Evolutionary conservation across 768 basidiomycete species (phyloP).

Genomic region (Leccinum uliginosum): DNA sequence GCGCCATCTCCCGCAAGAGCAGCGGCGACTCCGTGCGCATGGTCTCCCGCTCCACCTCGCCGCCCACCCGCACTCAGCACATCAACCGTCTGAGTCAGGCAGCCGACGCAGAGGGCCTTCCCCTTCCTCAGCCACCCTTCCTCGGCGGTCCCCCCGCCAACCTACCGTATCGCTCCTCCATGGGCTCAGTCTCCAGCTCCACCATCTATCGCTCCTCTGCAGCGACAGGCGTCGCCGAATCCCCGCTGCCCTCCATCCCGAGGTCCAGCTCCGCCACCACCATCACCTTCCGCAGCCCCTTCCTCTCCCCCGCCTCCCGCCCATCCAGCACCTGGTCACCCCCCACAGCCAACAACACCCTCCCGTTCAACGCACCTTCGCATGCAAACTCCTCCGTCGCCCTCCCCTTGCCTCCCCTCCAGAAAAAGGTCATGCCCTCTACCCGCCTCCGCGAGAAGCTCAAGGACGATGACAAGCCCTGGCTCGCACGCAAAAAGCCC

Average conservation of each 20-base stretch:
- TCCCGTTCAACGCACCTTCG: constrained; percentile 25
- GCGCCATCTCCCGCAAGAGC: constrained; percentile 40
- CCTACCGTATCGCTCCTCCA: constrained; percentile 37
- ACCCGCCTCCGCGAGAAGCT: constrained; percentile 53
- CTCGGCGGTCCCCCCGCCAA: constrained; percentile 26
- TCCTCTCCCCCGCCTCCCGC: constrained; percentile 67
- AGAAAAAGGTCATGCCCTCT: constrained; percentile 34
- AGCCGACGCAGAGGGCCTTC: constrained; percentile 22
- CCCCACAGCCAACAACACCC: constrained; percentile 35
- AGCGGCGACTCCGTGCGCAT: constrained; percentile 38
- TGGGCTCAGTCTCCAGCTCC: constrained; percentile 22
- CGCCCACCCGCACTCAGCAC: constrained; percentile 20
- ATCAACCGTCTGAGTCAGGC: constrained; percentile 15
- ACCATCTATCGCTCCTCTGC: constrained; percentile 30
- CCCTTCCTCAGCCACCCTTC: constrained; percentile 48
- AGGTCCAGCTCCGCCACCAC: constrained; percentile 41
- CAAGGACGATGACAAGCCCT: constrained; percentile 41
- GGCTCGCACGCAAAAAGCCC: constrained; percentile 38
- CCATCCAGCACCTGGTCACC: constrained; percentile 62
- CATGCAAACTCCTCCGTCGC: constrained; percentile 26
- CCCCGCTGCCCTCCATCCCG: constrained; percentile 28
- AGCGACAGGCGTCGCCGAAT: constrained; percentile 18
- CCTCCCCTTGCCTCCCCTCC: constrained; percentile 41
- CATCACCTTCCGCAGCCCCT: constrained; percentile 55
- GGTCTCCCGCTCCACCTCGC: constrained; percentile 21